Evolutionary conservation across 2,329 filamentous ascomycete species (phyloP).

Genomic region (Aspergillus sojae): DNA sequence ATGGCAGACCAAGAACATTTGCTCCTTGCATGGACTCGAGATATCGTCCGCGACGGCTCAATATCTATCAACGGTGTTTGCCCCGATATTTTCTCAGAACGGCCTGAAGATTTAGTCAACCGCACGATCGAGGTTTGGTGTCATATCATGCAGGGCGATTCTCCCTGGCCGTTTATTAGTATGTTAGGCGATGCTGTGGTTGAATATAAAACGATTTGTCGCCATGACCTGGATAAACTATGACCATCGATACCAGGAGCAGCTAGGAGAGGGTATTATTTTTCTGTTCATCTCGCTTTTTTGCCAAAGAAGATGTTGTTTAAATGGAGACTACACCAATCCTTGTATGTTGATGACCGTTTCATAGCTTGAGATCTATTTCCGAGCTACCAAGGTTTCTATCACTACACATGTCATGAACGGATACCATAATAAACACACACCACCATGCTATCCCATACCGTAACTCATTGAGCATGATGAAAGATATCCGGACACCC

Average conservation of each 20-base stretch:
- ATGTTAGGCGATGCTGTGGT: not conserved
- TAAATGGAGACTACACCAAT: not conserved
- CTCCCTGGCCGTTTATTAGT: not conserved
- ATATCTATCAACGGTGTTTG: not conserved
- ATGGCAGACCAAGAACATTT: not conserved
- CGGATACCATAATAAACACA: not conserved
- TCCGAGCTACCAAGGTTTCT: not conserved
- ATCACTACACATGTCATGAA: not conserved
- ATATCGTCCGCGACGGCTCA: not conserved
- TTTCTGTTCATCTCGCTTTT: not conserved
- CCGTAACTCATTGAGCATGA: not conserved
- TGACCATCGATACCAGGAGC: not conserved
- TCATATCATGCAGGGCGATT: not conserved
- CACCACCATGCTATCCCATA: not conserved
- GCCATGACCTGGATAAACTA: not conserved
- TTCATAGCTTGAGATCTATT: not conserved
- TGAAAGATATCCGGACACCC: conserved; percentile 1
- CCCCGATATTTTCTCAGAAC: not conserved
- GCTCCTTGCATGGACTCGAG: not conserved
- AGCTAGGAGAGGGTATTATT: not conserved
- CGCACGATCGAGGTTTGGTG: not conserved
- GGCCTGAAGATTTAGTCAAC: not conserved
- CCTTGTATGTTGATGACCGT: not conserved
- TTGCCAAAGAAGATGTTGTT: not conserved
- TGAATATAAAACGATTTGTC: not conserved